Percentiles rank a stretch among this genome's conserved stretches.
Conservation (phyloP, 306 rosid genomes). For the Medicago arabica region DNA sequence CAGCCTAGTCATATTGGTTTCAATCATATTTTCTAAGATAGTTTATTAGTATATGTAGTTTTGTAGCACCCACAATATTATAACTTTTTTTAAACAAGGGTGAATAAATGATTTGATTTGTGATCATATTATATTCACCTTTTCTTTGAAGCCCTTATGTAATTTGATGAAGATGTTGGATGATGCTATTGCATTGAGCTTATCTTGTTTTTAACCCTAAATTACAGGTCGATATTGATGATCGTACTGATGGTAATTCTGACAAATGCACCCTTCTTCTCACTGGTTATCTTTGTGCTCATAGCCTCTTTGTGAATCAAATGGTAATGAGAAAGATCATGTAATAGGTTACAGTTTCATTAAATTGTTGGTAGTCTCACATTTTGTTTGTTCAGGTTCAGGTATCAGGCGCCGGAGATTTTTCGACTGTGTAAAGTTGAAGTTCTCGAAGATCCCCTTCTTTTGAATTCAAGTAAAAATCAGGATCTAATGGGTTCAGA, state of each 20-base stretch:
- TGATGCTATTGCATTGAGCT: conserved; percentile 25
- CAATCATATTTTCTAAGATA: neutral
- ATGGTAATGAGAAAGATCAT: conserved; percentile 59
- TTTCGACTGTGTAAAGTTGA: conserved; percentile 77
- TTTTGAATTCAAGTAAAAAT: conserved; percentile 69
- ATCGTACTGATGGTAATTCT: conserved; percentile 43
- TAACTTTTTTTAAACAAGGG: neutral
- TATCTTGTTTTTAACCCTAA: conserved; percentile 7
- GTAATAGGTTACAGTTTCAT: conserved; percentile 33
- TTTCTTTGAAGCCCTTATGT: neutral
- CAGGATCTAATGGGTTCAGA: conserved; percentile 79
- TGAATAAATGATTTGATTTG: neutral
- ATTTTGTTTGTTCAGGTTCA: conserved; percentile 30
- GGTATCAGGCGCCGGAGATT: conserved; percentile 96
- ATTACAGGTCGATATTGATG: conserved; percentile 63
- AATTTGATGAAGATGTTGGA: conserved; percentile 33
- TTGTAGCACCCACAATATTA: neutral
- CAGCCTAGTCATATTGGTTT: too few species aligned
- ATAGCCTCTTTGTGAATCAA: conserved; percentile 83
- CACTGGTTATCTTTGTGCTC: conserved; percentile 77
- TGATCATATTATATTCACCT: too few species aligned
- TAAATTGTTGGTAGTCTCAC: conserved; percentile 39
- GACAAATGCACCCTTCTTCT: conserved; percentile 74
- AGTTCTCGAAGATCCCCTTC: conserved; percentile 79
- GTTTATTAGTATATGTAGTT: neutral